Base-by-base conservation (phyloP, 768 basidiomycete genomes). In the Leccinum variicolor region DNA sequence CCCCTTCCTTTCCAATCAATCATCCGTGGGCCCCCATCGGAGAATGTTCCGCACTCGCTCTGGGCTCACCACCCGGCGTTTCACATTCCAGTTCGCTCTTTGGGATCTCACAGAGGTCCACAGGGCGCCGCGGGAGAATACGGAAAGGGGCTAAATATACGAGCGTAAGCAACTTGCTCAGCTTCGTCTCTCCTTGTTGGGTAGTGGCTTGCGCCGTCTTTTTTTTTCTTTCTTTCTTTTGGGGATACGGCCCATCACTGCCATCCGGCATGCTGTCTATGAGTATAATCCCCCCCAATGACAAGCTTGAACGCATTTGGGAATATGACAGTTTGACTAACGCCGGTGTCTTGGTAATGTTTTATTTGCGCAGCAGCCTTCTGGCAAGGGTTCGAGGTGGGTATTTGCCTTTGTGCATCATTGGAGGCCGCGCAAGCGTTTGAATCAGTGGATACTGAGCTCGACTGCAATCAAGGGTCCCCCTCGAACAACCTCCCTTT, bases 401-500 rank as follows among this genome's bases (percentile, higher is more conserved):
- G 39, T 41, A 41, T 41, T 41, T 41, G n/a, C 39, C 39, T 41
- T 41, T n/a, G 45, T 14, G 23, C 13, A 46, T 46, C 23, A 15
- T 41, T 19, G 9, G n/a, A 41, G n/a, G n/a, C 36, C 36, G 17
- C 39, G 39, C n/a, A 41, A 19, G 54, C 54, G 57, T 55, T 50
- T 49, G 13, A 39, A 50, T 17, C 28, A n/a, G 28, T 52, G 21
- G 36, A 36, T 33, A 55, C 29, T 55, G 34, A 50, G 26, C 53
- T 49, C 50, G 52, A 55, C 62, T 57, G 57, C 54, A 57, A 69
- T 69, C 60, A 25, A 55, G 59, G 61, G 59, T 61, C 46, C 58
- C 58, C 36, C 29, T 54, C 49, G 29, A 21, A 5, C 48, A 23
- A 39, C 49, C 23, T 31, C 53, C 52, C 50, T 29, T 55, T 48